Evolutionary conservation across 345 rosid species (phyloP).

Genomic region (Syzygium grande): DNA sequence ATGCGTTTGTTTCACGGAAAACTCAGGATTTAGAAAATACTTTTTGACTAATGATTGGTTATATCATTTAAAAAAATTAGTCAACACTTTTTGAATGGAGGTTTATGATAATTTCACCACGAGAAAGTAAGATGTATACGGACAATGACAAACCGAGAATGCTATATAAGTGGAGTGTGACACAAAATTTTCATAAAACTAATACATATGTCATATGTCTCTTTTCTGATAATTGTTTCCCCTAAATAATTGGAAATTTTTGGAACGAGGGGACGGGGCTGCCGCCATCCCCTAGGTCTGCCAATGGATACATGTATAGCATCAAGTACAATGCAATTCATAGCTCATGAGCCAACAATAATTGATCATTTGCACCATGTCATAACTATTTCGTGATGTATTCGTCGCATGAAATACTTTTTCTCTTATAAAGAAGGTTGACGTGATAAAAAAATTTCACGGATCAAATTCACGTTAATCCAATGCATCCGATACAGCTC

Average conservation of each 20-base stretch:
- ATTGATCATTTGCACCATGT: accelerated
- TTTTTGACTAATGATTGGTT: not conserved
- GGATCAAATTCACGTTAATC: accelerated
- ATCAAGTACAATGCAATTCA: not conserved
- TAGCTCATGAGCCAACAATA: not conserved
- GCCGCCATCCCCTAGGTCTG: not conserved
- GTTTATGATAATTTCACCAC: not conserved
- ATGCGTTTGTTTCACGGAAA: not conserved
- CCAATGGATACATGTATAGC: not conserved
- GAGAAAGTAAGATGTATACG: not conserved
- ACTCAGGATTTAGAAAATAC: not conserved
- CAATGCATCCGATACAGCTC: not conserved
- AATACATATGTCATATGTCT: not conserved
- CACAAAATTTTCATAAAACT: not conserved
- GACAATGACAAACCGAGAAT: not conserved
- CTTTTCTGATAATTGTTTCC: not conserved
- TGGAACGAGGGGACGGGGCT: not conserved
- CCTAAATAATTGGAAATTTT: not conserved
- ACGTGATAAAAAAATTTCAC: accelerated
- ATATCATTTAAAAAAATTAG: not conserved
- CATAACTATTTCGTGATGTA: not conserved
- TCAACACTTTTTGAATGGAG: not conserved
- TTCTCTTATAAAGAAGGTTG: not conserved
- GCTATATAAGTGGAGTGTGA: not conserved
- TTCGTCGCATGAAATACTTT: not conserved